phyloP scores from a whole-genome alignment of 208 protist species.

The Crithidia acanthocephali region DNA sequence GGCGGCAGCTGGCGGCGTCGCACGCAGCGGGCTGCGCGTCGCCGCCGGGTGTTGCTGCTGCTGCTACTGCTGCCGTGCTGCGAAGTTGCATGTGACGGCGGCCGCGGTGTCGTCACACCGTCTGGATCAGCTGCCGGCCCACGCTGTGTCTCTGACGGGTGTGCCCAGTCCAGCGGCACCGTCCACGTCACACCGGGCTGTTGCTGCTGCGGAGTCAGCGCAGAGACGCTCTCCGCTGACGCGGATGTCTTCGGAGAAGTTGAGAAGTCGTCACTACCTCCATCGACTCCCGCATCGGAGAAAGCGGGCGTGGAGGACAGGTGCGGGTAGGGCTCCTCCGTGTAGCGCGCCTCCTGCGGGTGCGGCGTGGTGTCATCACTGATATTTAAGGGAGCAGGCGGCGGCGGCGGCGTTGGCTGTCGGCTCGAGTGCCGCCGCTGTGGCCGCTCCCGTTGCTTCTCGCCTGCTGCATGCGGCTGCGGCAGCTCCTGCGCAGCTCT shows the following conservation, averaged over 20 bases:
- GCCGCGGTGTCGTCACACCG: background rate
- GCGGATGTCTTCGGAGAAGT: background rate
- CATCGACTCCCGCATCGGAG: no score
- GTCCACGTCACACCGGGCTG: conserved; percentile 26
- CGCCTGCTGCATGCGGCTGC: background rate
- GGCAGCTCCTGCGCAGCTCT: background rate
- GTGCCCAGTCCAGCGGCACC: conserved; percentile 15
- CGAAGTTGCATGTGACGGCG: background rate
- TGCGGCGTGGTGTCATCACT: conserved; percentile 1
- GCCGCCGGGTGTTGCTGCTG: background rate
- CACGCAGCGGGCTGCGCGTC: background rate
- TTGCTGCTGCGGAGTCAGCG: background rate
- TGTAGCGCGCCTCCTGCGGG: background rate
- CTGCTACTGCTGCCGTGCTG: background rate
- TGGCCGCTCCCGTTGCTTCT: background rate
- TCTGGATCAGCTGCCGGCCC: background rate
- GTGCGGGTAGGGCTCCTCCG: background rate
- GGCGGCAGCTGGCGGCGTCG: conserved; percentile 9
- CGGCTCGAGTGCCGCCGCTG: background rate
- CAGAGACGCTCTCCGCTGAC: background rate
- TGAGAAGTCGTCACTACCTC: no score
- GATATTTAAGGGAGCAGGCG: background rate
- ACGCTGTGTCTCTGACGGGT: background rate
- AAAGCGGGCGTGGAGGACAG: background rate
- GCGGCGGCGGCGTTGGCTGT: background rate